Evolutionary conservation across 2,329 filamentous ascomycete genomes (phyloP), one percentile per base, ranked within the genome.

Genomic region (Phialophora macrospora): DNA sequence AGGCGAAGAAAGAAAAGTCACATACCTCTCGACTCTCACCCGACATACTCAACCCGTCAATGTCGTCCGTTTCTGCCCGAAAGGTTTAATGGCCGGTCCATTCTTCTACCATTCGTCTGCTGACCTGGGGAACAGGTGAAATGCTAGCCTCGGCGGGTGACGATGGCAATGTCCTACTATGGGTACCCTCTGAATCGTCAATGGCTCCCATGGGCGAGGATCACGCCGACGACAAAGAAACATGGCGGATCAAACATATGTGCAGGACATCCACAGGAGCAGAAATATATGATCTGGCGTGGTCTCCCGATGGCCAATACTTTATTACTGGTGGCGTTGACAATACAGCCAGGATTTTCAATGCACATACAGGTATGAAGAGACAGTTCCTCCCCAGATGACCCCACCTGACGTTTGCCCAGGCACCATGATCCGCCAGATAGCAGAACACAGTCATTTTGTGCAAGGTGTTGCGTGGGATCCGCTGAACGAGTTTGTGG

Each of bases 291-390:
- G 95, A 99, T 78, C 82, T 99, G 64, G 95, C 95, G 58, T 99
- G 95, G 96, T 98, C 95, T 56, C 96, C 96, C n/a, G 95, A 99
- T 78, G 93, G 91, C 46, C 83, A 89, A 46, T 95, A 96, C 80
- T 97, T 99, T 81, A 97, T 99, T 73, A 97, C 96, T 26, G 95
- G 95, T 46, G 98, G 95, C 80, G 98, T 99, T 93, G 95, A 99
- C 81, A 99, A 99, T 77, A 90, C 98, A 76, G 93, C 95, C 65
- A 87, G 94, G 66, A 98, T 99, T 73, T 98, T 97, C 83, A 97
- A 96, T 78, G 91, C 93, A 63, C 90, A 91, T 70, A 95, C 91
- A 73, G 94, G 92, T 93, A 82, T 70, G 84, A 72, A 55, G 71
- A 51, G 20, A 30, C 28, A 26, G 32, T 5, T 34, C 7, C 7